Base-by-base conservation (phyloP, 2,329 filamentous ascomycete species). In the Curvularia spicifera region DNA sequence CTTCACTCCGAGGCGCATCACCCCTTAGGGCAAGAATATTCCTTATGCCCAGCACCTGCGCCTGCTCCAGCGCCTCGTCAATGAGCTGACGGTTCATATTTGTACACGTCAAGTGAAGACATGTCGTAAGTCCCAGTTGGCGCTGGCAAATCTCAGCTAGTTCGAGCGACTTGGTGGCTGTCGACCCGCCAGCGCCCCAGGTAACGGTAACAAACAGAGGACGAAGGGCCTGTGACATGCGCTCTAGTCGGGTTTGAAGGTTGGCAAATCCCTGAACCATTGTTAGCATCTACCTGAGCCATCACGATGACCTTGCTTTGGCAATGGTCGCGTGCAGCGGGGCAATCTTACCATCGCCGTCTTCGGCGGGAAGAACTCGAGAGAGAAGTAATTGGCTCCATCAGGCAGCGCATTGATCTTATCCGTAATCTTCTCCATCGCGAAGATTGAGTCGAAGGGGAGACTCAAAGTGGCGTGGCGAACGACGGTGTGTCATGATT, bases 281-380 rank as follows among this genome's bases (percentile, higher is more conserved):
- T 50, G 28, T 46, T 18, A 40, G 24, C 15, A 13, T 8, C 44
- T 35, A 43, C 15, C 24, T 31, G 22, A 20, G 5, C 12, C 9
- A 9, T 18, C 8, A 4, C 31, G 20, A 35, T 13, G 2, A 9
- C 35, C 12, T 12, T 35, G n/a, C 33, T 26, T 33, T 37, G 42
- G 20, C 43, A 15, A 43, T 48, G 18, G 45, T 56, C 56, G 58
- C 55, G 54, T 56, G 48, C 55, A 59, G 64, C 56, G 59, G 68
- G 66, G 65, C 68, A 78, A 43, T 56, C 78, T 70, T 72, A 86
- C 85, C 88, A 96, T 97, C 61, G 89, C 85, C 46, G 95, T 99
- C 83, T 98, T 99, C 63, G 95, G 95, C 67, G 95, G 95, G 81
- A 99, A 99, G 87, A 99, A 99, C 81, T 99, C 95, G 79, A 98